A percentile compares a stretch with the other conserved stretches of the same genome.
Conservation (phyloP, 208 protist species). For the Leishmania guyanensis region DNA sequence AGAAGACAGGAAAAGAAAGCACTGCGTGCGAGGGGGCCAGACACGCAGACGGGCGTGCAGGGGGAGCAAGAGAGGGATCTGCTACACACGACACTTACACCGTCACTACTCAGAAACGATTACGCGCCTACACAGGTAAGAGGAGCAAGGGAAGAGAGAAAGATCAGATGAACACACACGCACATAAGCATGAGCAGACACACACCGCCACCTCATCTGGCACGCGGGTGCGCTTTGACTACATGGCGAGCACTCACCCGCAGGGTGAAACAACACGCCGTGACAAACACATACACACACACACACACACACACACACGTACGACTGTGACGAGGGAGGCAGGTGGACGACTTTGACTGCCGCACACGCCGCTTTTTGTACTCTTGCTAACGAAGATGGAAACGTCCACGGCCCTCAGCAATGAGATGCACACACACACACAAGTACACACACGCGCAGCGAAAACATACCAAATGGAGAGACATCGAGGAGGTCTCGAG, state of each 20-base stretch:
- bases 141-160: not conserved
- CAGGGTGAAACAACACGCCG: not conserved
- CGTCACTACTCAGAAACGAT: not conserved
- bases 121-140: not conserved
- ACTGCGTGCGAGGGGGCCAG: not conserved
- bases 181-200: not conserved
- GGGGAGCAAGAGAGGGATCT: not conserved
- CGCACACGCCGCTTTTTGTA: not conserved
- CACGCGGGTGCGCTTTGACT: not conserved
- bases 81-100: too few species aligned
- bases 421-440: not conserved
- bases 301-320: too few species aligned
- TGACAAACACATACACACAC: not conserved
- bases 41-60: not conserved
- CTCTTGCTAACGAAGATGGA: slow-evolving; percentile 8
- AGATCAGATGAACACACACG: not conserved
- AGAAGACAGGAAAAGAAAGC: not conserved
- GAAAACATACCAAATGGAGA: not conserved
- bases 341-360: not conserved
- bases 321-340: not conserved
- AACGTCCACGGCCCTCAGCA: slow-evolving; percentile 6
- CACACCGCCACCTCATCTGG: not conserved
- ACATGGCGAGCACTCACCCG: not conserved
- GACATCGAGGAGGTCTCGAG: not conserved
- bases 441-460: not conserved